Evolutionary conservation across 2,329 filamentous ascomycete genomes (phyloP).

Genomic region (Fusarium palustre): DNA sequence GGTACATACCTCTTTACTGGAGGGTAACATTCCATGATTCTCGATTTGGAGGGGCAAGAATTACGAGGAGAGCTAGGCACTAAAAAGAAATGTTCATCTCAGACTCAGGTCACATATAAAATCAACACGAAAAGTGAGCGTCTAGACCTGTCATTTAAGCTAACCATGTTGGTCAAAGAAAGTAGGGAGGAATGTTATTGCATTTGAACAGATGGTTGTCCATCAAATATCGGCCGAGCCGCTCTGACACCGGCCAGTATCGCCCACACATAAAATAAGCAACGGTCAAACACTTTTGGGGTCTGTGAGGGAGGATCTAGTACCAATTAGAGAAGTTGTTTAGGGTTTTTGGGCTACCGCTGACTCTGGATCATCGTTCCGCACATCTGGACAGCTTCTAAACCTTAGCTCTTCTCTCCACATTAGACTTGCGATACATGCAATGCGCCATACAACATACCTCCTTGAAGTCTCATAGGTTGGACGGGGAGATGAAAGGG

Average conservation of each 20-base stretch:
- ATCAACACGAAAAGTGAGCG: neutral
- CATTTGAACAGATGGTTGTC: neutral
- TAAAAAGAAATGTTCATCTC: neutral
- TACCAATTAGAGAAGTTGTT: neutral
- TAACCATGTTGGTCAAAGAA: neutral
- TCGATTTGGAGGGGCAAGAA: too few species aligned
- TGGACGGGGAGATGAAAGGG: neutral
- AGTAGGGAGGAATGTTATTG: neutral
- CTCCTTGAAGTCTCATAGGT: neutral
- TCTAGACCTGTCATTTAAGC: neutral
- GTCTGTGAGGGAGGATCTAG: neutral
- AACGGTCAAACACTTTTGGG: neutral
- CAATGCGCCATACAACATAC: neutral
- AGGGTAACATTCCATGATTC: too few species aligned
- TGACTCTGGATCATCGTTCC: neutral
- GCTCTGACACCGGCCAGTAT: neutral
- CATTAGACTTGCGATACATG: neutral
- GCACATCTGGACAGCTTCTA: neutral
- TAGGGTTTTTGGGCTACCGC: neutral
- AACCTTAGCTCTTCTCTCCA: neutral
- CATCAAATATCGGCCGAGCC: neutral
- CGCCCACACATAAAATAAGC: neutral
- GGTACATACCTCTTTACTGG: too few species aligned
- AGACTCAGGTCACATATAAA: neutral
- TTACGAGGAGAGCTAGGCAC: too few species aligned